These are phyloP conservation scores for Thraustochytrium sp. DNA, from an alignment of 352 stramenopile genomes.

Conservation along the genomic window DNA sequence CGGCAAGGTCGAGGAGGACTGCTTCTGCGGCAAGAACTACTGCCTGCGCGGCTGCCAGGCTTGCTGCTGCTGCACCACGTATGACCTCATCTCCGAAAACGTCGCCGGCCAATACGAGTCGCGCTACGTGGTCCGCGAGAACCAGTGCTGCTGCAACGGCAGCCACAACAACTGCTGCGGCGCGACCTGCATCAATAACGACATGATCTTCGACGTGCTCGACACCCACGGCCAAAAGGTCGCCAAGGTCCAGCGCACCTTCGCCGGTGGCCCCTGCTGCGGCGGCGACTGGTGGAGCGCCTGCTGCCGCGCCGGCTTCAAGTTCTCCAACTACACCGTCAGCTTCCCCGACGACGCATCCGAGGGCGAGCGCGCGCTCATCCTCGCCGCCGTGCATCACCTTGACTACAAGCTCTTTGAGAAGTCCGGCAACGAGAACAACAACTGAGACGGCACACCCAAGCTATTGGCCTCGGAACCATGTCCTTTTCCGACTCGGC, in stretches of 20 bases:
- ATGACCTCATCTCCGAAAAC: constrained; percentile 60
- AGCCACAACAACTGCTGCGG: constrained; percentile 66
- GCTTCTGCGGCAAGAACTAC: too few species aligned
- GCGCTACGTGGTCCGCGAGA: constrained; percentile 58
- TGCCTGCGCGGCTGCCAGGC: constrained; percentile 49
- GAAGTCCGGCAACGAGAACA: constrained; percentile 15
- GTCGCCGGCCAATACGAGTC: constrained; percentile 59
- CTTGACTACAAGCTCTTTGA: constrained; percentile 64
- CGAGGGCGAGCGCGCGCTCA: constrained; percentile 57
- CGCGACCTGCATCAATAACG: constrained; percentile 61
- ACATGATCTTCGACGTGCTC: constrained; percentile 64
- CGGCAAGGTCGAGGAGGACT: too few species aligned
- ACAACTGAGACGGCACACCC: neutral
- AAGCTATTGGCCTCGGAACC: too few species aligned
- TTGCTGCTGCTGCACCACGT: constrained; percentile 61
- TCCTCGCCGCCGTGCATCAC: constrained; percentile 61
- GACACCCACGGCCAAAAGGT: constrained; percentile 57
- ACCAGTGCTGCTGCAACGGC: constrained; percentile 57
- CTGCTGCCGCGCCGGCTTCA: constrained; percentile 53
- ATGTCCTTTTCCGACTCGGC: neutral
- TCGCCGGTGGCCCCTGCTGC: constrained; percentile 43
- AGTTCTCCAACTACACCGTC: constrained; percentile 62
- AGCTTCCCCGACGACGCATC: constrained; percentile 61
- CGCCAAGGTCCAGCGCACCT: constrained; percentile 61
- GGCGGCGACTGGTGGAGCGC: constrained; percentile 32